Evolutionary conservation across 495 filamentous ascomycete genomes (phyloP).

Genomic region (Hapsidospora chrysogenum): DNA sequence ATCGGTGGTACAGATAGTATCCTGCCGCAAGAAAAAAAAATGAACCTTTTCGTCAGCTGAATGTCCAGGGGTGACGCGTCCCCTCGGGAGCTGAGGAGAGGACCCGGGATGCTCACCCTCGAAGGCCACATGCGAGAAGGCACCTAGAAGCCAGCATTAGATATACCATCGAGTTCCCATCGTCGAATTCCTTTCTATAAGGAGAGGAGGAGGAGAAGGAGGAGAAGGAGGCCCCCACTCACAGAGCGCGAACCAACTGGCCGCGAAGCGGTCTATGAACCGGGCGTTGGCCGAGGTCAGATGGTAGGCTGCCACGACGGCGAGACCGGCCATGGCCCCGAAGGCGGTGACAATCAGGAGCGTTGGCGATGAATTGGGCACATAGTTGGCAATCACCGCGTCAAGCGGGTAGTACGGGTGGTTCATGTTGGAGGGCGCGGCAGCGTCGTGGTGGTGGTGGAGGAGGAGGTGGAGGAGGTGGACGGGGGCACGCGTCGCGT

Average conservation of each 20-base stretch:
- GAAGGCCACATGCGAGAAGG: constrained; percentile 63
- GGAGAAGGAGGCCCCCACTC: too few species aligned
- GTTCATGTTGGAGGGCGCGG: constrained; percentile 1
- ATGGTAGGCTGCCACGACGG: constrained; percentile 25
- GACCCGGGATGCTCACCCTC: constrained; percentile 31
- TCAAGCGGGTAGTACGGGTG: constrained; percentile 64
- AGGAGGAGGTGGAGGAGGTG: too few species aligned
- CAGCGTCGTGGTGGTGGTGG: background rate
- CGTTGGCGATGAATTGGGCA: constrained; percentile 30
- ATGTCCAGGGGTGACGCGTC: background rate
- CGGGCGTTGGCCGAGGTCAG: constrained; percentile 23
- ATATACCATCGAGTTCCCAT: constrained; percentile 4
- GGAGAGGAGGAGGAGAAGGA: too few species aligned
- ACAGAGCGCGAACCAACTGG: constrained; percentile 46
- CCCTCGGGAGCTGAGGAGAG: too few species aligned
- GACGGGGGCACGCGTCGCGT: too few species aligned
- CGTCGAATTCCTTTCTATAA: too few species aligned
- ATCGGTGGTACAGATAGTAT: constrained; percentile 59
- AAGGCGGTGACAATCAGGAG: constrained; percentile 30
- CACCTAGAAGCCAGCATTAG: constrained; percentile 9
- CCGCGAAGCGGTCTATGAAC: constrained; percentile 16
- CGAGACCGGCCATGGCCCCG: constrained; percentile 21
- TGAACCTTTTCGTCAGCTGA: constrained; percentile 1
- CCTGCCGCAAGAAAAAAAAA: constrained; percentile 20
- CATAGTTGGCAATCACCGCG: constrained; percentile 41